A percentile compares a stretch with the other conserved stretches of the same genome.
phyloP scores from a whole-genome alignment of 1,284 basidiomycete genomes.

The Pulveroboletus sp. region DNA sequence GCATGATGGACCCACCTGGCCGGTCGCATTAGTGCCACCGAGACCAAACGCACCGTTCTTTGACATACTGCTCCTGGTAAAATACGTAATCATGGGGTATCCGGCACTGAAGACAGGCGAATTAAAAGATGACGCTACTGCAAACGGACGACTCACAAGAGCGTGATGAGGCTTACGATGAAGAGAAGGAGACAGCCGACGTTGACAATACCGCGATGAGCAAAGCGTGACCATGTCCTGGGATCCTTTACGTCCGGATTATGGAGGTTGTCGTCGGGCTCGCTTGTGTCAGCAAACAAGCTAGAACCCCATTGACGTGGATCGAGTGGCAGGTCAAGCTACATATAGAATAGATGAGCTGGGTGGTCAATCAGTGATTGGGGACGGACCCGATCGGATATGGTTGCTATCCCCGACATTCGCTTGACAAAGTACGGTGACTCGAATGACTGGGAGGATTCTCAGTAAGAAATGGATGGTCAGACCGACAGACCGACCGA shows the following conservation, averaged over 20 bases:
- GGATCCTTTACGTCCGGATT: conserved; percentile 41
- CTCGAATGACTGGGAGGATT: conserved; percentile 19
- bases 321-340: conserved; percentile 53
- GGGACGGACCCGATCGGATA: conserved; percentile 24
- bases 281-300: conserved; percentile 44
- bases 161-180: conserved; percentile 42
- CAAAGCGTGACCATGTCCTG: conserved; percentile 28
- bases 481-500: conserved; percentile 18
- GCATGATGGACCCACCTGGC: conserved; percentile 45
- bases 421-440: conserved; percentile 28
- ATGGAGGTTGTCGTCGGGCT: conserved; percentile 55
- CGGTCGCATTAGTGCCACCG: conserved; percentile 72
- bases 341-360: conserved; percentile 2
- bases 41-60: conserved; percentile 55
- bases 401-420: conserved; percentile 11
- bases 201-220: conserved; percentile 55
- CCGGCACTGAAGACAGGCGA: conserved; percentile 39
- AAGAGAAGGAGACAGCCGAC: conserved; percentile 61
- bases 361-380: neutral
- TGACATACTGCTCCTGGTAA: conserved; percentile 34
- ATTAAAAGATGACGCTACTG: neutral
- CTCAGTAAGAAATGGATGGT: neutral
- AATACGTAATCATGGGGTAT: conserved; percentile 52
- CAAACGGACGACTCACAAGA: conserved; percentile 44
- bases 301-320: conserved; percentile 52